These are phyloP conservation scores for Phytophthora agathidicida DNA, from an alignment of 352 stramenopile genomes.

Conservation along the genomic window DNA sequence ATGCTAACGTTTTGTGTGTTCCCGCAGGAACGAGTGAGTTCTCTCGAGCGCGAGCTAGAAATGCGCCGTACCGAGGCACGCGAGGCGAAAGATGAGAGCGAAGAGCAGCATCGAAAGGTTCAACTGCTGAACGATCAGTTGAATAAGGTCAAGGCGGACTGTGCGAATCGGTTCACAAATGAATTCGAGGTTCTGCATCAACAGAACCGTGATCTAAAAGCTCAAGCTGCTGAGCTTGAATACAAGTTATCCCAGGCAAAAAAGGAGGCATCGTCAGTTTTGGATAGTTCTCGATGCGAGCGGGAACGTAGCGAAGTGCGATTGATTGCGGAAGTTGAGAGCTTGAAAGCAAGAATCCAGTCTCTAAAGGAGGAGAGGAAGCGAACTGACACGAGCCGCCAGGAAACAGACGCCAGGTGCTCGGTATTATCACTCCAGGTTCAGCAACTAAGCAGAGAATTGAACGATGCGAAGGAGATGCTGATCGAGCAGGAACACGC, in stretches of 20 bases:
- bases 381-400: slow-evolving; percentile 48
- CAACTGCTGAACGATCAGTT: slow-evolving; percentile 76
- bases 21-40: slow-evolving; percentile 41
- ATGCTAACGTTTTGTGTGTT: not conserved
- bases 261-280: slow-evolving; percentile 40
- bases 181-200: slow-evolving; percentile 61
- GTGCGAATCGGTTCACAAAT: slow-evolving; percentile 49
- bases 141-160: slow-evolving; percentile 77
- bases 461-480: slow-evolving; percentile 61
- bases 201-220: slow-evolving; percentile 70
- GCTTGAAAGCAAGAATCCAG: slow-evolving; percentile 50
- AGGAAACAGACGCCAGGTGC: slow-evolving; percentile 57
- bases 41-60: slow-evolving; percentile 64
- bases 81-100: slow-evolving; percentile 65
- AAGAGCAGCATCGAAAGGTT: slow-evolving; percentile 69
- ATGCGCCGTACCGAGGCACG: slow-evolving; percentile 59
- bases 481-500: slow-evolving; percentile 64
- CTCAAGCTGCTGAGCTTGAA: slow-evolving; percentile 51
- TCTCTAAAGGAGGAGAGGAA: slow-evolving; percentile 71
- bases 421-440: slow-evolving; percentile 50
- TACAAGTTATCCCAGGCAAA: slow-evolving; percentile 53
- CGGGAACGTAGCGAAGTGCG: slow-evolving; percentile 60
- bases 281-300: slow-evolving; percentile 49
- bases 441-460: slow-evolving; percentile 61
- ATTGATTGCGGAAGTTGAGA: slow-evolving; percentile 66